A percentile compares a stretch with the other conserved stretches of the same genome.
Evolutionary conservation across 441 rosid genomes (phyloP).

Genomic region (Euphorbia schlechtendalii): DNA sequence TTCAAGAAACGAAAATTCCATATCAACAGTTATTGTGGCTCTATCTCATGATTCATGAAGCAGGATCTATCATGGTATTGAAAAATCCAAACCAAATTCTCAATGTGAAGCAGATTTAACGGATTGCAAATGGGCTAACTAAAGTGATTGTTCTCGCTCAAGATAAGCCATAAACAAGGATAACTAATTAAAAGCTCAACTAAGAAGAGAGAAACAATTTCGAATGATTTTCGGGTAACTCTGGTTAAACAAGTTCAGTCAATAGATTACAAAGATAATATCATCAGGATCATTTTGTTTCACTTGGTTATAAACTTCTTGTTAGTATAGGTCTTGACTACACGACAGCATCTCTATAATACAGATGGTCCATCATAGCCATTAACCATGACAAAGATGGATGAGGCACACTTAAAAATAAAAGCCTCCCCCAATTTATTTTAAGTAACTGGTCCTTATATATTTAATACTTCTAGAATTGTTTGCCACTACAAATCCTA

Average conservation of each 20-base stretch:
- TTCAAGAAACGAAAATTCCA: no score
- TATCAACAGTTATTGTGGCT: not conserved
- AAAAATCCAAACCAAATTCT: not conserved
- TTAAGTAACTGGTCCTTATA: not conserved
- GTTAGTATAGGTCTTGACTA: not conserved
- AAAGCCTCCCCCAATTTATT: slow-evolving; percentile 8
- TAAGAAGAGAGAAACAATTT: not conserved
- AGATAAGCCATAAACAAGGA: not conserved
- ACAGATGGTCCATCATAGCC: slow-evolving; percentile 4
- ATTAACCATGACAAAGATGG: not conserved
- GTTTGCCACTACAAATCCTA: not conserved
- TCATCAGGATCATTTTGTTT: not conserved
- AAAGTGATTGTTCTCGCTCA: not conserved
- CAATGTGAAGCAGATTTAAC: not conserved
- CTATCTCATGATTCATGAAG: not conserved
- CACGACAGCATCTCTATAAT: not conserved
- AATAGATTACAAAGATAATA: no score
- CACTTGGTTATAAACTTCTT: not conserved
- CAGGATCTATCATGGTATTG: not conserved
- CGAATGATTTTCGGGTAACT: not conserved
- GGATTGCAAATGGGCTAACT: not conserved
- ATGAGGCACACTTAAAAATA: slow-evolving; percentile 14
- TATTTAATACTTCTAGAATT: not conserved
- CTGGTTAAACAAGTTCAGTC: not conserved
- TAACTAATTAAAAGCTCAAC: not conserved